Evolutionary conservation across 228 moss, liverwort and hornwort species (phyloP).

Genomic region (Sphagnum magellanicum): DNA sequence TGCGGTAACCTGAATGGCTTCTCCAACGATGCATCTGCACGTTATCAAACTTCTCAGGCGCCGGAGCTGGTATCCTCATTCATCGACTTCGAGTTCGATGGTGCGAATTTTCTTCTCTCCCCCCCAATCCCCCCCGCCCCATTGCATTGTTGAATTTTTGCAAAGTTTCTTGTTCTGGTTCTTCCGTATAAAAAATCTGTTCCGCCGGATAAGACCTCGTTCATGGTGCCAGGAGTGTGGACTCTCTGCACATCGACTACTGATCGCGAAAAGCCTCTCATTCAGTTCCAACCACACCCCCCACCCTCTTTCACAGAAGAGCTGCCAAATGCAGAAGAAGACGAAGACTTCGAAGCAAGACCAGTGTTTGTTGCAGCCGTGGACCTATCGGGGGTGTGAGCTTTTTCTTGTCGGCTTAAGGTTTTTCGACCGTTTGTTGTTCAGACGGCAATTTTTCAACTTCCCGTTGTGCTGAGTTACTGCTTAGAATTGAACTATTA

Average conservation of each 20-base stretch:
- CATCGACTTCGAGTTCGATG: slow-evolving; percentile 76
- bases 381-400: slow-evolving; percentile 77
- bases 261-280: no score
- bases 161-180: neutral
- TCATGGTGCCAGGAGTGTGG: slow-evolving; percentile 2
- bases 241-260: no score
- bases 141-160: neutral
- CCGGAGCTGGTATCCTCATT: slow-evolving; percentile 82
- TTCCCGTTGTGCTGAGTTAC: neutral
- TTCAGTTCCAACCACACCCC: no score
- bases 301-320: slow-evolving; percentile 37
- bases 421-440: neutral
- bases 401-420: neutral
- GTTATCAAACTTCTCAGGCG: slow-evolving; percentile 40
- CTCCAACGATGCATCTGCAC: slow-evolving; percentile 41
- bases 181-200: neutral
- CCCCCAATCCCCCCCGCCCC: no score
- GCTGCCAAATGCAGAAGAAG: slow-evolving; percentile 24
- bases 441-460: neutral
- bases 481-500: no score
- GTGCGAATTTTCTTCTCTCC: slow-evolving; percentile 19
- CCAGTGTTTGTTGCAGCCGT: slow-evolving; percentile 97
- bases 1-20: slow-evolving; percentile 82
- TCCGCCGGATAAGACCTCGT: neutral
- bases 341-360: slow-evolving; percentile 58